Conservation (phyloP, 2,329 filamentous ascomycete genomes). For the Hypoxylon sp. region DNA sequence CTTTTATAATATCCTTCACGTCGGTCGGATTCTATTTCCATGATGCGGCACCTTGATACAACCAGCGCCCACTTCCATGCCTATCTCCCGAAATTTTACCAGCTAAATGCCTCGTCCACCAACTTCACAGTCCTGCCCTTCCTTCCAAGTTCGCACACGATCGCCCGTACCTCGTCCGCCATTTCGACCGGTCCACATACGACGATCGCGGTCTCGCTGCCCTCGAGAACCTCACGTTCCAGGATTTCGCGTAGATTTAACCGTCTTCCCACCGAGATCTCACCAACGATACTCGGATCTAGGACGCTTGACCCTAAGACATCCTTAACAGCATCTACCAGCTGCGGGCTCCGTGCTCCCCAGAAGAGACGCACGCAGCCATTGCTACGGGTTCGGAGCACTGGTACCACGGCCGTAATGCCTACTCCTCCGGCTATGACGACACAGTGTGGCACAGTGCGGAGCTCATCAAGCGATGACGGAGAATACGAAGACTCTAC, state of each 20-base stretch:
- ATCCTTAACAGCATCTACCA: slow-evolving; percentile 23
- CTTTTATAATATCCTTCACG: background rate
- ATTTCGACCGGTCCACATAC: slow-evolving; percentile 51
- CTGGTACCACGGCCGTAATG: slow-evolving; percentile 28
- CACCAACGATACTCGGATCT: slow-evolving; percentile 19
- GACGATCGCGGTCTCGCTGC: slow-evolving; percentile 46
- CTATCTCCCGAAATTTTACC: slow-evolving; percentile 30
- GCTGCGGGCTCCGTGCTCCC: slow-evolving; percentile 27
- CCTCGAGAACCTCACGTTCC: slow-evolving; percentile 34
- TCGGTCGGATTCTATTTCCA: background rate
- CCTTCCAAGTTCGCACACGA: slow-evolving; percentile 44
- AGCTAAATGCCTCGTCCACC: slow-evolving; percentile 50
- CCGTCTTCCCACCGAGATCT: slow-evolving; percentile 37
- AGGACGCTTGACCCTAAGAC: slow-evolving; percentile 26
- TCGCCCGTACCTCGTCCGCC: slow-evolving; percentile 50
- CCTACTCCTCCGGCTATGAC: slow-evolving; percentile 39
- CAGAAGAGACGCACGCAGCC: slow-evolving; percentile 37
- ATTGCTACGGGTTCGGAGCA: slow-evolving; percentile 27
- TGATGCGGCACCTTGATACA: background rate
- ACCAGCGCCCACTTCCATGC: background rate
- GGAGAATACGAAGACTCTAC: slow-evolving; percentile 33
- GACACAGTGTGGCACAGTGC: slow-evolving; percentile 27
- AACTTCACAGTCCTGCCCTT: slow-evolving; percentile 41
- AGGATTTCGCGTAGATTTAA: slow-evolving; percentile 39
- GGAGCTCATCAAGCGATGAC: slow-evolving; percentile 27